Evolutionary conservation across 495 filamentous ascomycete species (phyloP).

Genomic region (Penicillium alfredii): DNA sequence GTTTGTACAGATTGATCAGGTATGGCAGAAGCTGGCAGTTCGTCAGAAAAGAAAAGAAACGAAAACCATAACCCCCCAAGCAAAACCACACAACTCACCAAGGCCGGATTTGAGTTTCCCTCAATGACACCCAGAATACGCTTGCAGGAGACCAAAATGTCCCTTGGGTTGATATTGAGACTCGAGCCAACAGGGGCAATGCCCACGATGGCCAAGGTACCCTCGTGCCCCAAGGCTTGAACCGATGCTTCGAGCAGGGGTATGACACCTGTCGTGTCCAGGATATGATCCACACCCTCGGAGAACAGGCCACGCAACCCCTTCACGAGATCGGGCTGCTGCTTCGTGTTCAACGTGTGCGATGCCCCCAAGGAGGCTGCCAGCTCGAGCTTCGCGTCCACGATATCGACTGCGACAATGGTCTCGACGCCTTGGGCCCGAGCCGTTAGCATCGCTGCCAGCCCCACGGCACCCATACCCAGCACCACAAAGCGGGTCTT

Average conservation of each 20-base stretch:
- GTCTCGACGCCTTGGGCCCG: slow-evolving; percentile 17
- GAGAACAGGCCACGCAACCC: slow-evolving; percentile 22
- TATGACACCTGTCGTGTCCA: slow-evolving; percentile 38
- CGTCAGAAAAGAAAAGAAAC: not conserved
- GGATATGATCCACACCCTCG: slow-evolving; percentile 30
- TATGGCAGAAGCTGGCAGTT: slow-evolving; percentile 20
- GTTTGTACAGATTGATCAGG: slow-evolving; percentile 33
- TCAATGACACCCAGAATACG: slow-evolving; percentile 28
- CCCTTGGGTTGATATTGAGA: slow-evolving; percentile 22
- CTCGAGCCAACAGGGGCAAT: slow-evolving; percentile 31
- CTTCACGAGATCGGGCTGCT: slow-evolving; percentile 16
- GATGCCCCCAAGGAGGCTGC: slow-evolving; percentile 41
- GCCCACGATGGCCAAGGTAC: slow-evolving; percentile 39
- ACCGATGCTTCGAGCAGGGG: slow-evolving; percentile 27
- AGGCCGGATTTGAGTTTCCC: slow-evolving; percentile 19
- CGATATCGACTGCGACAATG: slow-evolving; percentile 41
- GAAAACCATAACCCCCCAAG: not conserved
- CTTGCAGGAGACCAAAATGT: slow-evolving; percentile 22
- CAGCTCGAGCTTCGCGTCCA: slow-evolving; percentile 33
- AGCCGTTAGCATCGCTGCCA: slow-evolving; percentile 35
- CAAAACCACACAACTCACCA: slow-evolving; percentile 12
- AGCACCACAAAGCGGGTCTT: slow-evolving; percentile 26
- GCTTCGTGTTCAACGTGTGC: slow-evolving; percentile 30
- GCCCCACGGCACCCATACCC: slow-evolving; percentile 39
- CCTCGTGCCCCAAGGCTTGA: slow-evolving; percentile 28